Evolutionary conservation across 495 filamentous ascomycete genomes (phyloP).

Genomic region (Lepraria neglecta): DNA sequence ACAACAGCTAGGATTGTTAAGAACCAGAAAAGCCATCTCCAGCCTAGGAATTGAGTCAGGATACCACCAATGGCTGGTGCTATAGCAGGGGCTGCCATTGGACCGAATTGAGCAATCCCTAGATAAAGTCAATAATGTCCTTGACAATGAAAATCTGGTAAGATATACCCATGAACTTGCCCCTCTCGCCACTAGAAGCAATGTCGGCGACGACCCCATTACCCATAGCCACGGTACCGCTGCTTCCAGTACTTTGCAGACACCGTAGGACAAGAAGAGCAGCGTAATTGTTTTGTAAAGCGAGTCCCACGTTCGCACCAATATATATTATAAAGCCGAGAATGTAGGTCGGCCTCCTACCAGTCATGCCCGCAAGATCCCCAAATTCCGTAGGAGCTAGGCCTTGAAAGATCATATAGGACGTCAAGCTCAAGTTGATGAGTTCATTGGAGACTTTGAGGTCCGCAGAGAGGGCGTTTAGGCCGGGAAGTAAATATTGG

Average conservation of each 20-base stretch:
- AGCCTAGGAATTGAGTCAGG: slow-evolving; percentile 46
- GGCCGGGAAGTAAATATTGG: slow-evolving; percentile 72
- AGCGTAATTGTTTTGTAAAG: slow-evolving; percentile 42
- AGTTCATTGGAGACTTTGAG: slow-evolving; percentile 52
- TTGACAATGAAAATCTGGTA: slow-evolving; percentile 8
- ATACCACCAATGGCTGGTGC: slow-evolving; percentile 53
- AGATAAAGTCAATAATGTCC: not conserved
- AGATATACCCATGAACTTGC: slow-evolving; percentile 35
- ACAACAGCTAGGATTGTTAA: slow-evolving; percentile 43
- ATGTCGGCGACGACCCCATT: slow-evolving; percentile 37
- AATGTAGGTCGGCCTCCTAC: slow-evolving; percentile 37
- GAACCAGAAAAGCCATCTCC: slow-evolving; percentile 55
- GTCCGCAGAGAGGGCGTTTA: slow-evolving; percentile 53
- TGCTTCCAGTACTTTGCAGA: slow-evolving; percentile 51
- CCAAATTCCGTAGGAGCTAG: slow-evolving; percentile 44
- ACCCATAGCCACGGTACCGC: slow-evolving; percentile 27
- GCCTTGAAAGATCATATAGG: slow-evolving; percentile 58
- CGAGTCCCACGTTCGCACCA: slow-evolving; percentile 38
- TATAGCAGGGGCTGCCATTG: slow-evolving; percentile 33
- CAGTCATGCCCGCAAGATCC: slow-evolving; percentile 37
- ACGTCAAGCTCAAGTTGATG: slow-evolving; percentile 66
- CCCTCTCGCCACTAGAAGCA: slow-evolving; percentile 34
- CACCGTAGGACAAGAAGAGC: slow-evolving; percentile 50
- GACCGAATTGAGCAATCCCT: slow-evolving; percentile 24
- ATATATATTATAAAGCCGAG: slow-evolving; percentile 38